Evolutionary conservation across 2,329 filamentous ascomycete genomes (phyloP).

Genomic region (Ceratocystis papillata): DNA sequence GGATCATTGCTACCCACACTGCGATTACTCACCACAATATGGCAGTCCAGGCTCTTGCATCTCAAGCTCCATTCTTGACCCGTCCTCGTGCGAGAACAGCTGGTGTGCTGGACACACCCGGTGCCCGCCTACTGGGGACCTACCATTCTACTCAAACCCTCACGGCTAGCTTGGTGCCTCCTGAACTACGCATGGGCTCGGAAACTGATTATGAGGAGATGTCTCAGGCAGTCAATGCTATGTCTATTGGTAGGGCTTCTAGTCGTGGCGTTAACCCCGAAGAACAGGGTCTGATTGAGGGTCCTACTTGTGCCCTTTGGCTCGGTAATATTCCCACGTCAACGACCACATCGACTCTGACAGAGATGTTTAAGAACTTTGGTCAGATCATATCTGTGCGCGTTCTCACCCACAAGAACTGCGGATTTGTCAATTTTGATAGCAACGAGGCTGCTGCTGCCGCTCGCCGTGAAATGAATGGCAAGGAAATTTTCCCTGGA

Average conservation of each 20-base stretch:
- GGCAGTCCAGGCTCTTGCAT: constrained; percentile 84
- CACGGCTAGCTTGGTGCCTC: constrained; percentile 62
- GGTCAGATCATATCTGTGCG: constrained; percentile 83
- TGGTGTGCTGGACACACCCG: constrained; percentile 73
- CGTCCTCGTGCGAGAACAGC: constrained; percentile 84
- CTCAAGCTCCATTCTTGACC: constrained; percentile 60
- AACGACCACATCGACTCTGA: constrained; percentile 87
- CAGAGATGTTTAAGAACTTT: constrained; percentile 90
- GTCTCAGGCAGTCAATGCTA: constrained; percentile 67
- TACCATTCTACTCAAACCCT: constrained; percentile 60
- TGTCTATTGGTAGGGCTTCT: constrained; percentile 59
- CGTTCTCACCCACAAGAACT: constrained; percentile 96
- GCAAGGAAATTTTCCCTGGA: constrained; percentile 96
- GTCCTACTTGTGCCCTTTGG: constrained; percentile 88
- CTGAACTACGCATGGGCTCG: constrained; percentile 64
- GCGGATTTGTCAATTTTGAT: constrained; percentile 97
- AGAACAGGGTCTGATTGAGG: constrained; percentile 64
- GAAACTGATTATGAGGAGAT: constrained; percentile 71
- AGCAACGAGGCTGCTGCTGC: constrained; percentile 79
- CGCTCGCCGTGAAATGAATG: constrained; percentile 78
- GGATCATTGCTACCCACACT: constrained; percentile 52
- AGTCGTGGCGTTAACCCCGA: constrained; percentile 60
- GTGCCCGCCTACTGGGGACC: constrained; percentile 53
- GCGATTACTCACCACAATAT: constrained; percentile 85
- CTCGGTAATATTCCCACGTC: constrained; percentile 95